Conservation (phyloP, 1,284 basidiomycete species). For the Ustilago esculenta region DNA sequence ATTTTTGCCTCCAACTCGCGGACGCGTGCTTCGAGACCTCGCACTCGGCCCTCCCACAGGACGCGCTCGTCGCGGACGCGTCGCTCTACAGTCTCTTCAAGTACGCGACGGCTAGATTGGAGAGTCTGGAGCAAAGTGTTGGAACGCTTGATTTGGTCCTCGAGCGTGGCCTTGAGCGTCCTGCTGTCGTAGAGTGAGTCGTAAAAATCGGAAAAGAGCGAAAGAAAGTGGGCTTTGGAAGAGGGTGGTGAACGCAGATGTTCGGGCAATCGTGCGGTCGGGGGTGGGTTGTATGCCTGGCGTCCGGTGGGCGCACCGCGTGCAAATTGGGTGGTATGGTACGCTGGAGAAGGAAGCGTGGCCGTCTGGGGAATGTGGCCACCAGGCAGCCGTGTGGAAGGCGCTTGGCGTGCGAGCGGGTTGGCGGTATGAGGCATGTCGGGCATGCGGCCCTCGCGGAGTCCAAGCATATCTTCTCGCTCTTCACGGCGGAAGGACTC, state of each 20-base stretch:
- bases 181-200: slow-evolving; percentile 63
- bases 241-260: slow-evolving; percentile 56
- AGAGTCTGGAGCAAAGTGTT: slow-evolving; percentile 64
- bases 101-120: slow-evolving; percentile 56
- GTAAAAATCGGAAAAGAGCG: slow-evolving; percentile 64
- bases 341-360: slow-evolving; percentile 62
- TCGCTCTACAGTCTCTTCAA: slow-evolving; percentile 63
- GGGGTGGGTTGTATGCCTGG: slow-evolving; percentile 24
- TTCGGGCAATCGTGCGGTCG: slow-evolving; percentile 44
- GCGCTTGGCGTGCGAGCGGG: slow-evolving; percentile 30
- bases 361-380: slow-evolving; percentile 57
- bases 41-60: slow-evolving; percentile 54
- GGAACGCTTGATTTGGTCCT: slow-evolving; percentile 64
- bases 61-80: slow-evolving; percentile 54
- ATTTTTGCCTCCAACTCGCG: slow-evolving; percentile 45
- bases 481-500: slow-evolving; percentile 30
- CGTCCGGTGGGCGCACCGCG: slow-evolving; percentile 26
- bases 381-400: slow-evolving; percentile 24
- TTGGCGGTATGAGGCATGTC: slow-evolving; percentile 44
- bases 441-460: slow-evolving; percentile 39
- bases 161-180: slow-evolving; percentile 63
- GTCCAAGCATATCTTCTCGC: slow-evolving; percentile 28
- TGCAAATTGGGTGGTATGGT: slow-evolving; percentile 57
- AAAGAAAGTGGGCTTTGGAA: slow-evolving; percentile 60
- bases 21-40: slow-evolving; percentile 51